phyloP scores from a whole-genome alignment of 768 basidiomycete genomes.

The Mycena haematopus region DNA sequence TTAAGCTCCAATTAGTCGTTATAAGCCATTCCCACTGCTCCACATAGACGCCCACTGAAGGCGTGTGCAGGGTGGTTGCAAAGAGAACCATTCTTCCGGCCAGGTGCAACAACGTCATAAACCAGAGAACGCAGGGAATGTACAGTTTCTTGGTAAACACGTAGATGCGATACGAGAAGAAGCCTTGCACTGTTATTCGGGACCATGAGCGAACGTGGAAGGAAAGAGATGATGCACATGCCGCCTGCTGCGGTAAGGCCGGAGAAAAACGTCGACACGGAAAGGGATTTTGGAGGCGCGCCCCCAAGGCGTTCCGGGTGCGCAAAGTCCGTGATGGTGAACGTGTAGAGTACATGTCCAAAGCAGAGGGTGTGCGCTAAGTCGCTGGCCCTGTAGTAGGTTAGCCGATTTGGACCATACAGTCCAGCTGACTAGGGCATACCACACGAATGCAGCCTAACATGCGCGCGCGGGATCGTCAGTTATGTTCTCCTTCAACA shows the following conservation, averaged over 20 bases:
- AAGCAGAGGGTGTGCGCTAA: neutral
- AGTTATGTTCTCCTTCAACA: no score
- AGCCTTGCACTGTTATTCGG: neutral
- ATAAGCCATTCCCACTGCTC: neutral
- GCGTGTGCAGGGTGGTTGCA: neutral
- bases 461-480: no score
- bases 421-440: no score
- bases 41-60: neutral
- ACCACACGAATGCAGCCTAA: no score
- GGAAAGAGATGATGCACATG: neutral
- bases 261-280: neutral
- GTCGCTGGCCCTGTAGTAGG: neutral
- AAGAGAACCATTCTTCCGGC: neutral
- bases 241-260: neutral
- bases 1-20: neutral
- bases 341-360: neutral
- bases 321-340: conserved; percentile 1
- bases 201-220: neutral
- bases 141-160: neutral
- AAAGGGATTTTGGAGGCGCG: neutral
- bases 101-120: neutral
- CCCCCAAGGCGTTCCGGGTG: conserved; percentile 1
- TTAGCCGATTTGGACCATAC: no score
- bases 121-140: neutral
- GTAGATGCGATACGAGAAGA: neutral